These are phyloP conservation scores for Ophiostoma sp. DNA, from an alignment of 2,329 filamentous ascomycete species.

Conservation along the genomic window DNA sequence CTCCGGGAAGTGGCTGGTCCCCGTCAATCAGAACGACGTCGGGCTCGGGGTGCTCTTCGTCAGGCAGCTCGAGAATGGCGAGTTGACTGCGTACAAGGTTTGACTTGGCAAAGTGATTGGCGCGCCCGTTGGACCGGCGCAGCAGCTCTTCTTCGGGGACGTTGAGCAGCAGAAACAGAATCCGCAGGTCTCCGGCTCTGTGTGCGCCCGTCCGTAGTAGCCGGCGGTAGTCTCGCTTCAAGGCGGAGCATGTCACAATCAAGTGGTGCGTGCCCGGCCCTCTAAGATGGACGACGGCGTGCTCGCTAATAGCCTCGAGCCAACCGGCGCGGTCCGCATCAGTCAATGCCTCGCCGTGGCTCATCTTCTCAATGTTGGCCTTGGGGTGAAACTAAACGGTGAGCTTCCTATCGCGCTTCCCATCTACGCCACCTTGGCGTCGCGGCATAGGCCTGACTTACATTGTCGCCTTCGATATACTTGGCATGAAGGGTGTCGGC, in stretches of 20 bases:
- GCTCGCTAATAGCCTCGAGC: slow-evolving; percentile 57
- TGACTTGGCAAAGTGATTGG: slow-evolving; percentile 70
- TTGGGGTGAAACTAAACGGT: slow-evolving; percentile 51
- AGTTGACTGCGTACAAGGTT: slow-evolving; percentile 70
- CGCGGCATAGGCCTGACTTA: not conserved
- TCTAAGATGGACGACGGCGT: slow-evolving; percentile 37
- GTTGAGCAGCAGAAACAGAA: slow-evolving; percentile 69
- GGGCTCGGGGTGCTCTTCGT: slow-evolving; percentile 30
- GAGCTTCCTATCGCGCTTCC: not conserved
- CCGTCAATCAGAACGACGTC: slow-evolving; percentile 20
- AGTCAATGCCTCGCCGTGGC: slow-evolving; percentile 59
- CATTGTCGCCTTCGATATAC: slow-evolving; percentile 56
- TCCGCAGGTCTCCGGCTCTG: slow-evolving; percentile 47
- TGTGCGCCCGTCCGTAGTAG: slow-evolving; percentile 56
- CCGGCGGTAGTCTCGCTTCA: slow-evolving; percentile 73
- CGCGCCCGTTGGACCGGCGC: slow-evolving; percentile 54
- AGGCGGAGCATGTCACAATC: slow-evolving; percentile 71
- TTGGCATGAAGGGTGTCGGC: slow-evolving; percentile 45
- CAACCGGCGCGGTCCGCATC: slow-evolving; percentile 75
- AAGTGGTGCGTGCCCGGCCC: slow-evolving; percentile 48
- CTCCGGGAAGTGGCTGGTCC: slow-evolving; percentile 15
- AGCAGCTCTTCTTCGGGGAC: slow-evolving; percentile 58
- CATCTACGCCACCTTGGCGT: no score
- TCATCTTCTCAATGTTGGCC: slow-evolving; percentile 69
- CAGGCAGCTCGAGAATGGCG: slow-evolving; percentile 59